A percentile compares a stretch with the other conserved stretches of the same genome.
Conservation (phyloP, 2,329 filamentous ascomycete genomes). For the Trichoderma sp. region DNA sequence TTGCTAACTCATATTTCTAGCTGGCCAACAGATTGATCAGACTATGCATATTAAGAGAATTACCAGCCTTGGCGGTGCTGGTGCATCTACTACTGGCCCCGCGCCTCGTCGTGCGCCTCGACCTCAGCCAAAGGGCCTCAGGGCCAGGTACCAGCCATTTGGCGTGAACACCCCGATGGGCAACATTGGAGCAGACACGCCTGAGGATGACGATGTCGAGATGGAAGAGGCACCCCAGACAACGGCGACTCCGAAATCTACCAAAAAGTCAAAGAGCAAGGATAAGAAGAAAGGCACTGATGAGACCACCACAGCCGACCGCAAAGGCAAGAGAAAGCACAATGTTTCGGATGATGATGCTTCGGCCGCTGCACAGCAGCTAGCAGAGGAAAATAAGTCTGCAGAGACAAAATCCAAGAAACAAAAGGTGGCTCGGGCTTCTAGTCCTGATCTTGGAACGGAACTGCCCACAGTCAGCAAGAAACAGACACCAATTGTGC, state of each 20-base stretch:
- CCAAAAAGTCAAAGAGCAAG: constrained; percentile 40
- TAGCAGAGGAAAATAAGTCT: constrained; percentile 41
- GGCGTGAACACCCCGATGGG: constrained; percentile 52
- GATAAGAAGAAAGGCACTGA: constrained; percentile 14
- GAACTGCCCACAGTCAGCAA: constrained; percentile 34
- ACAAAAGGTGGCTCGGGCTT: constrained; percentile 42
- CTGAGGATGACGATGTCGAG: constrained; percentile 52
- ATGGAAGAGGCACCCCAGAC: constrained; percentile 48
- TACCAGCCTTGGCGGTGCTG: constrained; percentile 56
- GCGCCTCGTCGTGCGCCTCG: constrained; percentile 58
- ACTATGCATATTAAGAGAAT: constrained; percentile 69
- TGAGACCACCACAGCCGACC: constrained; percentile 27
- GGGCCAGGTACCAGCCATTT: constrained; percentile 68
- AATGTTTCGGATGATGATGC: constrained; percentile 46
- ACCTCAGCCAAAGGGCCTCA: constrained; percentile 69
- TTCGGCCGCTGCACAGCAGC: constrained; percentile 41
- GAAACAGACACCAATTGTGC: constrained; percentile 42
- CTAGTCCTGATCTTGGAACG: constrained; percentile 44
- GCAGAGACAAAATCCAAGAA: constrained; percentile 49
- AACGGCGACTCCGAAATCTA: constrained; percentile 26
- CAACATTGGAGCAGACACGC: constrained; percentile 47
- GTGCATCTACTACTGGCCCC: constrained; percentile 43
- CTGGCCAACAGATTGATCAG: constrained; percentile 54
- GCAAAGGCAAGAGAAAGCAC: constrained; percentile 46
- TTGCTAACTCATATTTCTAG: constrained; percentile 34